Percentiles rank a stretch among this genome's conserved stretches.
Evolutionary conservation across 345 rosid genomes (phyloP).

Genomic region (Raphanus raphanistrum): DNA sequence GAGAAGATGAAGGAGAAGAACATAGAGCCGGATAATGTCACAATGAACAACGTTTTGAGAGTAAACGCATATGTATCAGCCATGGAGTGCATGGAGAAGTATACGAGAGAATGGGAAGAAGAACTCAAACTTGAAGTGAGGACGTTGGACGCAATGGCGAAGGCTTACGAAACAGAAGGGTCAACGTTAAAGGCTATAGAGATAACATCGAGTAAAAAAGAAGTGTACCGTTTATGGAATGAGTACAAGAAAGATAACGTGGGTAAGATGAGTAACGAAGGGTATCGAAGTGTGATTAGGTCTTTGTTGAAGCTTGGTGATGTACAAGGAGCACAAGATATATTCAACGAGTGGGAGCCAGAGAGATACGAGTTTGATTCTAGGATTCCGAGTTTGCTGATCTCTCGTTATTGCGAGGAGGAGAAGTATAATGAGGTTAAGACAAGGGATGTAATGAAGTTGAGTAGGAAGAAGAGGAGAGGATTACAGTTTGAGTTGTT

Average conservation of each 20-base stretch:
- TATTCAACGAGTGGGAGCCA: background rate
- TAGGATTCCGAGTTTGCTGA: slow-evolving; percentile 4
- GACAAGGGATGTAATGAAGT: background rate
- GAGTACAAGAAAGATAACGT: background rate
- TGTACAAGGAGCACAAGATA: slow-evolving; percentile 8
- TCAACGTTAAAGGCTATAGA: slow-evolving; percentile 4
- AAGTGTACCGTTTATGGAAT: slow-evolving; percentile 15
- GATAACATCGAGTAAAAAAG: background rate
- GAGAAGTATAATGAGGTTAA: background rate
- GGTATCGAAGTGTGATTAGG: background rate
- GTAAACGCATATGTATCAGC: background rate
- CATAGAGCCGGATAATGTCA: background rate
- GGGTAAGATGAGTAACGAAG: background rate
- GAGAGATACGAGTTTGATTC: background rate
- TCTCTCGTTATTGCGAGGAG: slow-evolving; percentile 4
- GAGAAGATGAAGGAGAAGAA: background rate
- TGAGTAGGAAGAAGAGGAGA: background rate
- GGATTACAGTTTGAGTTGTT: background rate
- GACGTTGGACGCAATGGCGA: slow-evolving; percentile 2
- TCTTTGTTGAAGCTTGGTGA: slow-evolving; percentile 11
- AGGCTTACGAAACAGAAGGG: slow-evolving; percentile 7
- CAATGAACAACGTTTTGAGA: slow-evolving; percentile 13
- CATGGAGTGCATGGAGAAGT: slow-evolving; percentile 8
- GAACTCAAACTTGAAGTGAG: slow-evolving; percentile 1
- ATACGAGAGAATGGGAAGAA: background rate